Percentiles rank a stretch among this genome's conserved stretches.
These are phyloP conservation scores for Trichaptum fuscoviolaceum DNA, from an alignment of 768 basidiomycete genomes.

Conservation along the genomic window DNA sequence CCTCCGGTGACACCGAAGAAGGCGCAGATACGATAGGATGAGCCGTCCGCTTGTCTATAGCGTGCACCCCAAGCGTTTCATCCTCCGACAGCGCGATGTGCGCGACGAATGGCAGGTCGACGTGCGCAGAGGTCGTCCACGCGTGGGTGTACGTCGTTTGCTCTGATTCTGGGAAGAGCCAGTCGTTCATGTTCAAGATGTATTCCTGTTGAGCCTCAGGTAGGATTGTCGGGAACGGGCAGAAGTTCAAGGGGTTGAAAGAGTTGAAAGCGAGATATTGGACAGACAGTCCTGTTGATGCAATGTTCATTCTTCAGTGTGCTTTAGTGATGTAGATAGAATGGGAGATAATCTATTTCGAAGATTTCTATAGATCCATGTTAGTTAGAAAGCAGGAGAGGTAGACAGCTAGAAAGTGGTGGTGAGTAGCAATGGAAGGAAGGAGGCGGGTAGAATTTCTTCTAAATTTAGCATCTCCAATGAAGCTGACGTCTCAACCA, in stretches of 20 bases:
- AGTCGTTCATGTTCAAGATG: neutral
- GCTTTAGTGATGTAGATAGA: neutral
- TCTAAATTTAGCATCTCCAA: no score
- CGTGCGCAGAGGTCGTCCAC: constrained; percentile 9
- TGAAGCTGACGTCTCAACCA: no score
- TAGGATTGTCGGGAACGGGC: neutral
- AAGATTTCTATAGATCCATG: neutral
- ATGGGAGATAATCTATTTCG: neutral
- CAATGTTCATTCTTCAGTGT: neutral
- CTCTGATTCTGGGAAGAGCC: neutral
- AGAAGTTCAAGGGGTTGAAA: neutral
- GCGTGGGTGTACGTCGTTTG: neutral
- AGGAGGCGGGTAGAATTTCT: no score
- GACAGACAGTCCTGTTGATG: neutral
- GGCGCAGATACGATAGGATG: constrained; percentile 27
- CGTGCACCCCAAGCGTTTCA: constrained; percentile 44
- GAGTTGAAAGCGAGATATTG: neutral
- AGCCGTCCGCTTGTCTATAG: constrained; percentile 32
- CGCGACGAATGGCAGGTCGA: constrained; percentile 8
- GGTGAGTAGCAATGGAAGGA: neutral
- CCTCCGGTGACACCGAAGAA: constrained; percentile 17
- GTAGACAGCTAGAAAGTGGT: no score
- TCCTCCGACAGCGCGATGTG: constrained; percentile 30
- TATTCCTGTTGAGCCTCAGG: neutral
- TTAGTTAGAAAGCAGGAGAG: neutral